Base-by-base conservation (phyloP, 441 rosid species). In the Kokia cookei region DNA sequence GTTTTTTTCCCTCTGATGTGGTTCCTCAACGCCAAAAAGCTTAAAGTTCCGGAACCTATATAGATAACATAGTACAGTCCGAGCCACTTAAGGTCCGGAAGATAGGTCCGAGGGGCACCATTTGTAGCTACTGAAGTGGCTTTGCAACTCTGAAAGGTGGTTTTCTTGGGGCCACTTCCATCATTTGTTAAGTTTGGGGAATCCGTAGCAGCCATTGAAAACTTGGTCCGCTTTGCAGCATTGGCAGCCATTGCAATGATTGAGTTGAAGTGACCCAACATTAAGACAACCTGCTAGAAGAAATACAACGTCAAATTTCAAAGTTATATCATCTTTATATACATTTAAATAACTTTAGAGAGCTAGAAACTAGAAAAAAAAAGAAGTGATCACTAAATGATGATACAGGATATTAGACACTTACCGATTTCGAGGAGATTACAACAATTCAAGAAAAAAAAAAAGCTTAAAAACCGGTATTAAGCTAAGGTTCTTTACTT, bases 1-100 rank as follows among this genome's bases (percentile, higher is more conserved):
- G 83, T 82, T 72, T 82, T 82, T 7, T 77, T 60, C 7, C 85
- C 85, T 45, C 45, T 53, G 43, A 79, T 51, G 11, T 82, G 73
- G 54, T 79, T 24, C 70, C 51, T 47, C 9, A 77, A 42, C n/a
- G 53, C 54, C 64, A 15, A 82, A 69, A 82, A 79, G 48, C 69
- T 22, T 12, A 59, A 42, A 15, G 77, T 74, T 35, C 77, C 83
- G 0, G 35, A 37, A n/a, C 75, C 67, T 5, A 75, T 60, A 54
- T 82, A 82, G 64, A 74, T 55, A 12, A 59, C 50, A 2, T 68
- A 58, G 75, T 60, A 72, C 3, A 72, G 47, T 27, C 75, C 75
- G 3, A 72, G 75, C 59, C 2, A 58, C 5, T 8, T 22, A 5
- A 72, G 43, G 5, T 22, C 27, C 1, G 68, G 68, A 7, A 24